Conservation (phyloP, 371 early-diverging fungal genomes). For the Quaeritorhiza haematococci region DNA sequence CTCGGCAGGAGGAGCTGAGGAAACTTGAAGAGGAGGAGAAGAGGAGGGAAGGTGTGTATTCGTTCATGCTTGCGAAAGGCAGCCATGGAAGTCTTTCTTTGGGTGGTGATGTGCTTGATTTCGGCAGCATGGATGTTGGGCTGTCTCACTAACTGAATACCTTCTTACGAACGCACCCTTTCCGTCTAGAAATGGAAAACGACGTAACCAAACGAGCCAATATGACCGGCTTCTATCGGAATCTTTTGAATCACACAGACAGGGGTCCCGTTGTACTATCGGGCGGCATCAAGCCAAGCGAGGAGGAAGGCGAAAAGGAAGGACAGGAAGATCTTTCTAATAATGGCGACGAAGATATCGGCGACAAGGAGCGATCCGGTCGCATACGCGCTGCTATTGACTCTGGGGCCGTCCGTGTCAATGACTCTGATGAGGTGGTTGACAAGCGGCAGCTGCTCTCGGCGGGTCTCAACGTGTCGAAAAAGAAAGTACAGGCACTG, state of each 20-base stretch:
- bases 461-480: slow-evolving; percentile 70
- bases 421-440: slow-evolving; percentile 72
- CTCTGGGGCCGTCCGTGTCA: slow-evolving; percentile 44
- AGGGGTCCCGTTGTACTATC: not conserved
- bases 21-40: slow-evolving; percentile 79
- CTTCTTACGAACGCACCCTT: too few species aligned
- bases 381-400: slow-evolving; percentile 32
- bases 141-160: too few species aligned
- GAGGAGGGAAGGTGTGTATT: slow-evolving; percentile 45
- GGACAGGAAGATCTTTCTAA: slow-evolving; percentile 10
- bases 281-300: not conserved
- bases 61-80: too few species aligned
- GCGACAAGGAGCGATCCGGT: slow-evolving; percentile 28
- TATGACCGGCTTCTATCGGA: slow-evolving; percentile 51
- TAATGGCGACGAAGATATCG: slow-evolving; percentile 7
- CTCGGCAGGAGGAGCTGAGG: slow-evolving; percentile 72
- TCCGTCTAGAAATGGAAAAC: too few species aligned
- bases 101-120: not conserved
- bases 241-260: slow-evolving; percentile 39
- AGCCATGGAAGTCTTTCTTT: too few species aligned
- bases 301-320: slow-evolving; percentile 1
- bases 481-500: slow-evolving; percentile 23
- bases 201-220: slow-evolving; percentile 37
- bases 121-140: too few species aligned
- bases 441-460: slow-evolving; percentile 72